phyloP scores from a whole-genome alignment of 768 basidiomycete species.

The Phaffia australis region DNA sequence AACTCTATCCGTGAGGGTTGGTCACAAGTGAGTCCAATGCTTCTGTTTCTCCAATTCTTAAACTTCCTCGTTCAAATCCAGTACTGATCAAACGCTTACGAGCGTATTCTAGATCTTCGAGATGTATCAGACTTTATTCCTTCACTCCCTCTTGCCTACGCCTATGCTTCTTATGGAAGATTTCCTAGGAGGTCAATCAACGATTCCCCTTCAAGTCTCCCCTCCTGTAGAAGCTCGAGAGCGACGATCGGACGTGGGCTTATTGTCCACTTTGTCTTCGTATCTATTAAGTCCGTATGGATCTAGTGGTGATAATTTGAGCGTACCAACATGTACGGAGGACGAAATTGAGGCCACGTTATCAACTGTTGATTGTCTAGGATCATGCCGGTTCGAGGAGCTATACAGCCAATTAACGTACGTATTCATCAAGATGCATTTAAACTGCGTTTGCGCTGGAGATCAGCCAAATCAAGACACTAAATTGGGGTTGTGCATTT shows the following conservation, averaged over 20 bases:
- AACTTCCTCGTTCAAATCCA: background rate
- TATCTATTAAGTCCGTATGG: conserved; percentile 94
- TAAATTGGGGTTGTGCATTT: background rate
- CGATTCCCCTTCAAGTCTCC: conserved; percentile 76
- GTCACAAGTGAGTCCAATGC: conserved; percentile 45
- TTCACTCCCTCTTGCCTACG: conserved; percentile 80
- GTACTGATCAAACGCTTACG: background rate
- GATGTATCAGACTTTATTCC: conserved; percentile 92
- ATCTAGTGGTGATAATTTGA: conserved; percentile 57
- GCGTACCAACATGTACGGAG: conserved; percentile 45
- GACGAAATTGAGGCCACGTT: conserved; percentile 84
- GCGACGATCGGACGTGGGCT: conserved; percentile 59
- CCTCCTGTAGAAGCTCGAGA: conserved; percentile 51
- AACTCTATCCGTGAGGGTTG: conserved; percentile 89
- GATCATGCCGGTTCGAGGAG: conserved; percentile 84
- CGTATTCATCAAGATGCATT: conserved; percentile 34
- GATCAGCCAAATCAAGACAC: background rate
- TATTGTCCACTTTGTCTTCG: conserved; percentile 84
- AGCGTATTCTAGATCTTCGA: conserved; percentile 66
- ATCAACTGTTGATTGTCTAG: conserved; percentile 88
- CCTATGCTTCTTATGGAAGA: conserved; percentile 96
- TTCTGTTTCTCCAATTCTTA: conserved; percentile 41
- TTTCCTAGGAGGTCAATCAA: conserved; percentile 85
- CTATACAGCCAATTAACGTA: conserved; percentile 88
- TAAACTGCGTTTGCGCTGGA: background rate